These are phyloP conservation scores for Penicillium antarcticum DNA, from an alignment of 495 filamentous ascomycete species.

Conservation along the genomic window DNA sequence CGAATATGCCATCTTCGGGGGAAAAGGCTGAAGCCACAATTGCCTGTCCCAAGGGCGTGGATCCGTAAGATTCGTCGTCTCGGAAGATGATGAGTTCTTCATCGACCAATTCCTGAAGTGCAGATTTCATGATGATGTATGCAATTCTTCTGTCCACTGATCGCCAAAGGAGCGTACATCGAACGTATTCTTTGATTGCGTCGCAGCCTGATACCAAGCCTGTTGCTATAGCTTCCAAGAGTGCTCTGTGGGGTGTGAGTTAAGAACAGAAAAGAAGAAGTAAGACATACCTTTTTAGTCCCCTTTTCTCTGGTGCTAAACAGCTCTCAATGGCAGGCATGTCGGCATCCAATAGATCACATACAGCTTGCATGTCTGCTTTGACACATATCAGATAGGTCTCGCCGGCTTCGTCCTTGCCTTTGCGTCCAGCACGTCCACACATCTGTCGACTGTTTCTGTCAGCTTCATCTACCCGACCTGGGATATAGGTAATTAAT, in stretches of 20 bases:
- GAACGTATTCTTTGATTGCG: conserved; percentile 69
- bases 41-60: conserved; percentile 67
- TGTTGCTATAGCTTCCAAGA: conserved; percentile 73
- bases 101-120: conserved; percentile 49
- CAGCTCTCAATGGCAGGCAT: conserved; percentile 70
- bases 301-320: conserved; percentile 63
- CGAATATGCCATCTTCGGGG: conserved; percentile 74
- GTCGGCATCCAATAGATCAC: conserved; percentile 69
- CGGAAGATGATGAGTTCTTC: conserved; percentile 30
- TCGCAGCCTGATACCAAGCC: conserved; percentile 65
- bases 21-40: conserved; percentile 70
- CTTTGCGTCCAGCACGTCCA: conserved; percentile 78
- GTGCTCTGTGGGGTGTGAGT: conserved; percentile 46
- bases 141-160: conserved; percentile 53
- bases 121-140: conserved; percentile 52
- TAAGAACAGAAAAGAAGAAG: background rate
- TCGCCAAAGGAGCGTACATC: conserved; percentile 63
- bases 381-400: conserved; percentile 75
- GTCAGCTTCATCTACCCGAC: background rate
- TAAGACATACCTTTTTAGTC: conserved; percentile 57
- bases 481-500: conserved; percentile 15
- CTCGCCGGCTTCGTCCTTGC: conserved; percentile 77
- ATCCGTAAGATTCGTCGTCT: conserved; percentile 52
- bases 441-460: conserved; percentile 70
- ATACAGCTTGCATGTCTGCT: conserved; percentile 65